Conservation (phyloP, 306 rosid species). For the Rosa rugosa region DNA sequence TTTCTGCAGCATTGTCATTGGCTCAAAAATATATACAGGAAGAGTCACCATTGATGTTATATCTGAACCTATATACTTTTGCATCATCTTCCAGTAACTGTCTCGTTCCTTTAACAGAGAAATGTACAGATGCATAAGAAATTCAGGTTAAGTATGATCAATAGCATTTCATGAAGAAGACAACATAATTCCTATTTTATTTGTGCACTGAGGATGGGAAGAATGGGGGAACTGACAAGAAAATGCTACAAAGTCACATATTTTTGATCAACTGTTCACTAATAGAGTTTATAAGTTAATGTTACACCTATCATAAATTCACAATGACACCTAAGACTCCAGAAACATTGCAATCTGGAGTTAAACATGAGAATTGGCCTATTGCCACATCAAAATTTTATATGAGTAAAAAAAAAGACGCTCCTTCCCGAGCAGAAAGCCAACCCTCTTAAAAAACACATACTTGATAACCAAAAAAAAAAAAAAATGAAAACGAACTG, state of each 20-base stretch:
- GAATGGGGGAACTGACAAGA: not conserved
- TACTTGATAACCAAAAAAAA: not conserved
- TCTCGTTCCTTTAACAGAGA: constrained; percentile 66
- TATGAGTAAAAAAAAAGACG: not conserved
- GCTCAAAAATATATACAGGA: constrained; percentile 89
- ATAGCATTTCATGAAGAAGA: not conserved
- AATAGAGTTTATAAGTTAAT: not conserved
- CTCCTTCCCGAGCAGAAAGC: not conserved
- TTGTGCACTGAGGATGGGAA: not conserved
- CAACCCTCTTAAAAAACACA: constrained; percentile 6
- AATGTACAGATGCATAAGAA: constrained; percentile 16
- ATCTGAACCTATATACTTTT: constrained; percentile 78
- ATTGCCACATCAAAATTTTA: not conserved
- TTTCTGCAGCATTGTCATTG: constrained; percentile 96
- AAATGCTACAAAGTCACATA: not conserved
- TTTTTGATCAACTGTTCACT: not conserved
- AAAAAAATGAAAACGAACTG: not conserved
- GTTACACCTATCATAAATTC: not conserved
- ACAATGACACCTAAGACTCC: not conserved
- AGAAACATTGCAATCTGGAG: not conserved
- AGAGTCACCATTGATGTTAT: constrained; percentile 87
- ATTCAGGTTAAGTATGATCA: not conserved
- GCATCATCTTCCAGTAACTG: constrained; percentile 98
- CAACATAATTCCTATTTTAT: not conserved
- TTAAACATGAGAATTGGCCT: not conserved